A percentile compares a stretch with the other conserved stretches of the same genome.
Evolutionary conservation across 2,329 filamentous ascomycete genomes (phyloP).

Genomic region (Ilyonectria destructans): DNA sequence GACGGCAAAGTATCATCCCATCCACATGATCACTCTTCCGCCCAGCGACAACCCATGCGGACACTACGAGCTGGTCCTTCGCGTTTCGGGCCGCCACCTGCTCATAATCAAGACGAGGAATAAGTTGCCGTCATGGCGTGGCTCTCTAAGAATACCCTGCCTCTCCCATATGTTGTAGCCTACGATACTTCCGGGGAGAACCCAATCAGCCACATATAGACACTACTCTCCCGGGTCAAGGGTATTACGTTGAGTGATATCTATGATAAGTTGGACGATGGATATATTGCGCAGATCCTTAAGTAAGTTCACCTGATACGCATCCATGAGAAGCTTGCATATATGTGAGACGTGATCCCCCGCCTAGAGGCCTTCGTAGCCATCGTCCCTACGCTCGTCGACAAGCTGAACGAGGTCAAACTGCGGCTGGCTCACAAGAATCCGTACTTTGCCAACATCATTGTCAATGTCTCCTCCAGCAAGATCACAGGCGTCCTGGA

Average conservation of each 20-base stretch:
- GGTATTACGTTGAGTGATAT: constrained; percentile 51
- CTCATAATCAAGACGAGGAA: constrained; percentile 55
- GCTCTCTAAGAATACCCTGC: constrained; percentile 52
- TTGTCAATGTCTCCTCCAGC: constrained; percentile 52
- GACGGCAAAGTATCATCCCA: neutral
- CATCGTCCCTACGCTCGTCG: constrained; percentile 33
- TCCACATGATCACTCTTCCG: neutral
- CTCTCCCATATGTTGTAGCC: no score
- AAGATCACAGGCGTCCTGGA: constrained; percentile 10
- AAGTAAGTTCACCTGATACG: neutral
- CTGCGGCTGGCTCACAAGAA: constrained; percentile 56
- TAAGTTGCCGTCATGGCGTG: constrained; percentile 55
- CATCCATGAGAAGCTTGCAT: constrained; percentile 15
- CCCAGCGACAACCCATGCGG: neutral
- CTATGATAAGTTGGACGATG: constrained; percentile 43
- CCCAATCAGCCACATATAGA: constrained; percentile 52
- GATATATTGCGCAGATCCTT: constrained; percentile 4
- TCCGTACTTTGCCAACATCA: constrained; percentile 57
- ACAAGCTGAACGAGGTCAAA: constrained; percentile 25
- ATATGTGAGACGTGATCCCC: constrained; percentile 48
- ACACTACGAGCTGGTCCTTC: constrained; percentile 48
- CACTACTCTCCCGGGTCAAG: constrained; percentile 48
- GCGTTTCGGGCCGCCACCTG: constrained; percentile 51
- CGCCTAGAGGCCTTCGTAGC: constrained; percentile 48
- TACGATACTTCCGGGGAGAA: constrained; percentile 50